A percentile compares a stretch with the other conserved stretches of the same genome.
These are phyloP conservation scores for Russula vinacea DNA, from an alignment of 768 basidiomycete species.

Conservation along the genomic window DNA sequence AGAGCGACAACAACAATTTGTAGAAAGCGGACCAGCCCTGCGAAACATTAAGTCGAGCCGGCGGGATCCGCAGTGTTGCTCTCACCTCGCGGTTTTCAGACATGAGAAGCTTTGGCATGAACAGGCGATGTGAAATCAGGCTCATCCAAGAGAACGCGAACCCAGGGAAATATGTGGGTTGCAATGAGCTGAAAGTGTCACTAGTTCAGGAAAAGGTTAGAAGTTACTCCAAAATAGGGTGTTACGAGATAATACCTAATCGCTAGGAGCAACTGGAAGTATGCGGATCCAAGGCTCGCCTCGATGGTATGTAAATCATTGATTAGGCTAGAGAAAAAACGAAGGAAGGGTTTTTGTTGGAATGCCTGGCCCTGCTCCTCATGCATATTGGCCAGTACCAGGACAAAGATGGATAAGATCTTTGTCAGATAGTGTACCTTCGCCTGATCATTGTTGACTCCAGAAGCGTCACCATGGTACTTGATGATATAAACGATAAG, in stretches of 20 bases:
- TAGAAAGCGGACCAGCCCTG: slow-evolving; percentile 96
- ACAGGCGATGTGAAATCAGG: slow-evolving; percentile 89
- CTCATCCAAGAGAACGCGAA: slow-evolving; percentile 99
- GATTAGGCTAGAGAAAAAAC: slow-evolving; percentile 95
- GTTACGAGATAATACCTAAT: slow-evolving; percentile 59
- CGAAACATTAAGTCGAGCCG: slow-evolving; percentile 8
- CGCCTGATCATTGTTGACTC: slow-evolving; percentile 88
- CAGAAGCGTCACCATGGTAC: slow-evolving; percentile 95
- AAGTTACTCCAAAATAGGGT: no score
- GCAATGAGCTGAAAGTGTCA: slow-evolving; percentile 92
- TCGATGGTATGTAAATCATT: slow-evolving; percentile 90
- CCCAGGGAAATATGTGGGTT: slow-evolving; percentile 94
- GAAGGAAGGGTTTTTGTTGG: slow-evolving; percentile 96
- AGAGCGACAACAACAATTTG: slow-evolving; percentile 86
- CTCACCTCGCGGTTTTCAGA: slow-evolving; percentile 83
- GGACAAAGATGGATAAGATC: slow-evolving; percentile 94
- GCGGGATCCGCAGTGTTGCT: slow-evolving; percentile 3
- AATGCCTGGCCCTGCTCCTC: slow-evolving; percentile 90
- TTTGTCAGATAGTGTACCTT: slow-evolving; percentile 97
- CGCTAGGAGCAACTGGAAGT: slow-evolving; percentile 82
- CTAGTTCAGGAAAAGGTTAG: slow-evolving; percentile 40
- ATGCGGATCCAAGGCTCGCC: slow-evolving; percentile 78
- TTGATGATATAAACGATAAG: slow-evolving; percentile 98
- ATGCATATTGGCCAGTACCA: slow-evolving; percentile 91
- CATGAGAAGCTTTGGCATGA: slow-evolving; percentile 93